Percentiles rank a stretch among this genome's conserved stretches.
phyloP scores from a whole-genome alignment of 495 filamentous ascomycete genomes.

The Aspergillus kassunensis region DNA sequence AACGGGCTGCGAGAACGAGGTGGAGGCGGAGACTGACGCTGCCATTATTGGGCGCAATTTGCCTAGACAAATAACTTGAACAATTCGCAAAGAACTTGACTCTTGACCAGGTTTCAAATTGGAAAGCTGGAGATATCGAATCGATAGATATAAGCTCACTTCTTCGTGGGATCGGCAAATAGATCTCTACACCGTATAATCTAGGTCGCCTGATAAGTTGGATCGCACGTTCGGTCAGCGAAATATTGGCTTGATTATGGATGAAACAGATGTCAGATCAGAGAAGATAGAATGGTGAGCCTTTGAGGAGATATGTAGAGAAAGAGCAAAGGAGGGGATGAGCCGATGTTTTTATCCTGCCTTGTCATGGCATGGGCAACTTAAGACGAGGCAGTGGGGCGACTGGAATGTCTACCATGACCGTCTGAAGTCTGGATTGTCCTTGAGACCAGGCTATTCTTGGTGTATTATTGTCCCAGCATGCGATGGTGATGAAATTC shows the following conservation, averaged over 20 bases:
- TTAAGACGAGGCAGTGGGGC: conserved; percentile 4
- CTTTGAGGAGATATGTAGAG: not conserved
- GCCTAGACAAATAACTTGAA: too few species aligned
- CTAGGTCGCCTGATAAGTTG: conserved; percentile 5
- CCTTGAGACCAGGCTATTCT: too few species aligned
- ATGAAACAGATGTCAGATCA: not conserved
- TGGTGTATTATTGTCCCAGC: not conserved
- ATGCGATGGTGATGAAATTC: not conserved
- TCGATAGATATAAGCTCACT: not conserved
- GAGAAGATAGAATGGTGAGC: not conserved
- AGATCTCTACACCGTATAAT: conserved; percentile 6
- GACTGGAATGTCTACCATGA: conserved; percentile 6
- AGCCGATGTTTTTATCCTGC: conserved; percentile 1
- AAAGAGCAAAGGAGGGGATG: not conserved
- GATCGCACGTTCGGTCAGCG: conserved; percentile 10
- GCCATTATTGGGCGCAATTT: conserved; percentile 27
- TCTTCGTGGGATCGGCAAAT: conserved; percentile 16
- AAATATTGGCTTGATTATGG: not conserved
- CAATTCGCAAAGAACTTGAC: not conserved
- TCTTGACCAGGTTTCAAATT: too few species aligned
- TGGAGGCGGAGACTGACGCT: conserved; percentile 41
- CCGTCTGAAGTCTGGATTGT: too few species aligned
- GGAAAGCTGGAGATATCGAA: not conserved
- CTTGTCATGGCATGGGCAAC: not conserved
- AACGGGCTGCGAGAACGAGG: conserved; percentile 29